A percentile compares a stretch with the other conserved stretches of the same genome.
Evolutionary conservation across 225 moss, liverwort and hornwort genomes (phyloP).

Genomic region (Straminergon stramineum): DNA sequence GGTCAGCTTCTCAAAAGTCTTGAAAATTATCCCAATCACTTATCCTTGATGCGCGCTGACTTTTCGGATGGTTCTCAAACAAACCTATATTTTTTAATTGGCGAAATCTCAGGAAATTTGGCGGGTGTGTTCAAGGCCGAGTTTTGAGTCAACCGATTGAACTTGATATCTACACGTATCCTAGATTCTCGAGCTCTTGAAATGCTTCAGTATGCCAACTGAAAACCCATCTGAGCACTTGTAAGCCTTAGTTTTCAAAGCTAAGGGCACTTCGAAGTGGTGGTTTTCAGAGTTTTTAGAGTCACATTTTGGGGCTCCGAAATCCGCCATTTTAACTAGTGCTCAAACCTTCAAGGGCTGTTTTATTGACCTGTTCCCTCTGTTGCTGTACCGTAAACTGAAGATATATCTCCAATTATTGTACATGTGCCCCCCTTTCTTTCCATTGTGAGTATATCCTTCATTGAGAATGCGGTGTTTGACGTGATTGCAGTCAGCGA

Average conservation of each 20-base stretch:
- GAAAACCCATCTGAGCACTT: neutral
- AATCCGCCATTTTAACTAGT: neutral
- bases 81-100: neutral
- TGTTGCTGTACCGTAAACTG: neutral
- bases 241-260: neutral
- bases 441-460: neutral
- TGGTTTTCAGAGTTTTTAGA: neutral
- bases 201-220: neutral
- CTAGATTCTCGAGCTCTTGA: neutral
- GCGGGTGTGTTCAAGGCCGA: too few species aligned
- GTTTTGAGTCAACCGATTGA: neutral
- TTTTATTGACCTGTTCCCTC: neutral
- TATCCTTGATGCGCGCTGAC: neutral
- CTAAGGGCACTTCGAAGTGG: neutral
- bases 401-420: neutral
- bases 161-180: too few species aligned
- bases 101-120: too few species aligned
- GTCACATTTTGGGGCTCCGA: neutral
- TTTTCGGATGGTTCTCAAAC: too few species aligned
- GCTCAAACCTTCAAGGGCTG: neutral
- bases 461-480: neutral
- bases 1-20: neutral
- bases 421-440: neutral
- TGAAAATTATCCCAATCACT: too few species aligned
- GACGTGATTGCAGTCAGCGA: constrained; percentile 46